Base-by-base conservation (phyloP, 2,329 filamentous ascomycete species). In the Pochonia chlamydosporia region DNA sequence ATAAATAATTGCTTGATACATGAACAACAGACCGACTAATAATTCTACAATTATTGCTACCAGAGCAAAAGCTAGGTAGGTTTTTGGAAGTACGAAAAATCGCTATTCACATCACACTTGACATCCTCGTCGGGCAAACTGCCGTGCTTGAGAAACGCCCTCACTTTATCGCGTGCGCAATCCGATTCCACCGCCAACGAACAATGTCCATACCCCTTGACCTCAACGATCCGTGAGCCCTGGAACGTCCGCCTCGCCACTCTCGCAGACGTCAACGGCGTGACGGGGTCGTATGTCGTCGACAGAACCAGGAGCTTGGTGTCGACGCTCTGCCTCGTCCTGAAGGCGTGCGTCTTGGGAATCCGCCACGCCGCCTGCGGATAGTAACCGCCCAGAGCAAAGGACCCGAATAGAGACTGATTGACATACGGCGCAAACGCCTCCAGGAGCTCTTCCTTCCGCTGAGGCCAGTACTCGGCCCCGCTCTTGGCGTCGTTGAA, bases 271-370 rank as follows among this genome's bases (percentile, higher is more conserved):
- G 62, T 49, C 1, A 72, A 51, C 2, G 70, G 64, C 20, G 79
- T 83, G 1, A 84, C 76, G 0, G 81, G 81, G 3, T 67, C 63
- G 24, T 61, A 60, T 0, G 56, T 59, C 0, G 57, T 66, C 1
- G 60, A 61, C 6, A 67, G 46, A 1, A 67, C 53, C 0, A 67
- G 54, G 0, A 67, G 40, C 14, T 52, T 55, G 2, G 61, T 66
- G 20, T 54, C 43, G 36, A 84, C 55, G 2, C 49, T 47, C 3
- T 44, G n/a, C 0, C 39, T 48, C 0, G 62, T 61, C 9, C 50
- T 43, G 20, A 61, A 65, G 8, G 44, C 40, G 37, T 65, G 63
- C 2, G 63, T 63, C 14, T 50, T 55, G 3, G 61, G 57, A 3
- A 63, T 52, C 3, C 40, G 35, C 63, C 63, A 65, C 31, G 62